Conservation (phyloP, 352 stramenopile genomes). For the Globisporangium spiculum region DNA sequence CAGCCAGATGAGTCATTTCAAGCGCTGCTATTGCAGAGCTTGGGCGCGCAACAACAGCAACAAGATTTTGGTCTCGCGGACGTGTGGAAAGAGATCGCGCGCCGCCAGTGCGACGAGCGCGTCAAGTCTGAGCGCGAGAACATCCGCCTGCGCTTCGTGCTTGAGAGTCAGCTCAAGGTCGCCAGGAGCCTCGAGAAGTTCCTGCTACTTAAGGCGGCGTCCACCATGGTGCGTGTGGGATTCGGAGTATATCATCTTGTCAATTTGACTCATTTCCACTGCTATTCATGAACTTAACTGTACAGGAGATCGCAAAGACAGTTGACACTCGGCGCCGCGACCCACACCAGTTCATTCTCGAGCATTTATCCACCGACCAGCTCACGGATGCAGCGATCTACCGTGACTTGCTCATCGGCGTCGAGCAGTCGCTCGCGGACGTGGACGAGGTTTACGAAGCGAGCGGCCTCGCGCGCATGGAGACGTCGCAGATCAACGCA, state of each 20-base stretch:
- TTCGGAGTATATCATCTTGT: not conserved
- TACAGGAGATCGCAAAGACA: not conserved
- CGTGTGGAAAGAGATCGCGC: conserved; percentile 11
- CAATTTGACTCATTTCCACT: not conserved
- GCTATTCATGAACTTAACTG: not conserved
- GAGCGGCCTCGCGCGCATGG: conserved; percentile 21
- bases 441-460: conserved; percentile 25
- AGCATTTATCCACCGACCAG: not conserved
- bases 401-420: conserved; percentile 19
- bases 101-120: conserved; percentile 2
- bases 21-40: not conserved
- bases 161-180: conserved; percentile 48
- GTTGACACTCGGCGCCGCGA: not conserved
- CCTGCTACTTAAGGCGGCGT: conserved; percentile 10
- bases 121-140: conserved; percentile 38
- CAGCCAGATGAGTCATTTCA: not conserved
- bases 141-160: conserved; percentile 35
- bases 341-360: not conserved
- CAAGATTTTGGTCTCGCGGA: not conserved
- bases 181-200: conserved; percentile 37
- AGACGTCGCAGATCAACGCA: conserved; percentile 26
- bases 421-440: conserved; percentile 22
- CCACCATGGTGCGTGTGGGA: conserved; percentile 7
- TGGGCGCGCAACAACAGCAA: not conserved
- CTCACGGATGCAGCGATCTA: conserved; percentile 14